Conservation (phyloP, 192 early-diverging fungal genomes). For the Backusella tuberculispora region DNA sequence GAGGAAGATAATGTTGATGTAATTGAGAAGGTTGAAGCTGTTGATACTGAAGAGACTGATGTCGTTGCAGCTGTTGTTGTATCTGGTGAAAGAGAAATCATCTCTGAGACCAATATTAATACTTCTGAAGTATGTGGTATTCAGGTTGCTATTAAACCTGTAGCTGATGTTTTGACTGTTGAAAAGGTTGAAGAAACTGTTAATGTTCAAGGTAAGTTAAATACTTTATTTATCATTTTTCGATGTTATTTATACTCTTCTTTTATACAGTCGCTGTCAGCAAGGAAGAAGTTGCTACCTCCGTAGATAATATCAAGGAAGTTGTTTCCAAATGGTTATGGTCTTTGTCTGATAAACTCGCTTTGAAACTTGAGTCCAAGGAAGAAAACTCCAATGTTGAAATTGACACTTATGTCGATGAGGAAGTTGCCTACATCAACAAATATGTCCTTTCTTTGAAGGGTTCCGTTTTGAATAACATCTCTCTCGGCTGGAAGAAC, state of each 20-base stretch:
- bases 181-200: neutral
- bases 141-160: neutral
- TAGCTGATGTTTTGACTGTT: neutral
- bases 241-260: neutral
- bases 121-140: neutral
- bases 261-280: neutral
- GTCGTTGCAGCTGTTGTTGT: neutral
- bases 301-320: constrained; percentile 1
- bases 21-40: neutral
- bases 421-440: constrained; percentile 12
- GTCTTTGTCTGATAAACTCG: neutral
- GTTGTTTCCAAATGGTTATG: constrained; percentile 8
- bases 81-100: neutral
- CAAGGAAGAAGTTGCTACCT: neutral
- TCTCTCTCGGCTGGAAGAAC: neutral
- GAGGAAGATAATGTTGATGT: neutral
- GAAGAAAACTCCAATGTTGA: constrained; percentile 1
- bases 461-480: neutral
- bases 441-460: neutral
- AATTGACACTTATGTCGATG: constrained; percentile 11
- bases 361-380: neutral
- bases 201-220: neutral
- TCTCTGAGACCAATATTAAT: neutral
- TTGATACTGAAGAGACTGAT: neutral
- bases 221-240: neutral